Evolutionary conservation across 441 rosid species (phyloP).

Genomic region (Croton laevigatus): DNA sequence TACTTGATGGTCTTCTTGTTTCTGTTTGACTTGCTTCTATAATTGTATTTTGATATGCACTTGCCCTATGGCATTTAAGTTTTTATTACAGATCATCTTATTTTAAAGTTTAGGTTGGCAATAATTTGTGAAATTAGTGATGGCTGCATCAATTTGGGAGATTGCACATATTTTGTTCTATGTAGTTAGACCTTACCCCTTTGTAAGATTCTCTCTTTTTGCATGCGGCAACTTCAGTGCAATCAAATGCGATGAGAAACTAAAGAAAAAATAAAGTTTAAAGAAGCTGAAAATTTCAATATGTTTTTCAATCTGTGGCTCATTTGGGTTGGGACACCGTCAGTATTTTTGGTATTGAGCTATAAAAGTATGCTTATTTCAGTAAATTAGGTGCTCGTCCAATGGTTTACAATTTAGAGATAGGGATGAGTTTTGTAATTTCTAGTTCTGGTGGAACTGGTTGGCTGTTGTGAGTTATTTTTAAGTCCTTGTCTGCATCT

Average conservation of each 20-base stretch:
- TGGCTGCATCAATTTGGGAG: background rate
- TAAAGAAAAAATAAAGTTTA: background rate
- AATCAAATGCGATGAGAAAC: background rate
- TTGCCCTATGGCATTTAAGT: background rate
- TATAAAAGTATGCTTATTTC: background rate
- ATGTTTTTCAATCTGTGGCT: background rate
- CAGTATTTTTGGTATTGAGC: background rate
- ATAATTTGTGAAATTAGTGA: background rate
- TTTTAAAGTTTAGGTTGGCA: background rate
- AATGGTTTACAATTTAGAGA: background rate
- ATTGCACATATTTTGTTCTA: background rate
- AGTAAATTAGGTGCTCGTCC: background rate
- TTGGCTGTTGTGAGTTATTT: background rate
- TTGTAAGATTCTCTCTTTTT: background rate
- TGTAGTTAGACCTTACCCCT: background rate
- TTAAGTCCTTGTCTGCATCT: background rate
- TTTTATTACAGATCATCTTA: background rate
- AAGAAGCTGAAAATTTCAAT: background rate
- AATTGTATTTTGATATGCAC: background rate
- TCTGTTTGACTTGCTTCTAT: background rate
- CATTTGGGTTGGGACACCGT: background rate
- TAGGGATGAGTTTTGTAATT: background rate
- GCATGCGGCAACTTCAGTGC: background rate
- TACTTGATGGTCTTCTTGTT: background rate
- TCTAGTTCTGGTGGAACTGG: background rate